These are phyloP conservation scores for Podospora conica DNA, from an alignment of 495 filamentous ascomycete genomes.

Conservation along the genomic window DNA sequence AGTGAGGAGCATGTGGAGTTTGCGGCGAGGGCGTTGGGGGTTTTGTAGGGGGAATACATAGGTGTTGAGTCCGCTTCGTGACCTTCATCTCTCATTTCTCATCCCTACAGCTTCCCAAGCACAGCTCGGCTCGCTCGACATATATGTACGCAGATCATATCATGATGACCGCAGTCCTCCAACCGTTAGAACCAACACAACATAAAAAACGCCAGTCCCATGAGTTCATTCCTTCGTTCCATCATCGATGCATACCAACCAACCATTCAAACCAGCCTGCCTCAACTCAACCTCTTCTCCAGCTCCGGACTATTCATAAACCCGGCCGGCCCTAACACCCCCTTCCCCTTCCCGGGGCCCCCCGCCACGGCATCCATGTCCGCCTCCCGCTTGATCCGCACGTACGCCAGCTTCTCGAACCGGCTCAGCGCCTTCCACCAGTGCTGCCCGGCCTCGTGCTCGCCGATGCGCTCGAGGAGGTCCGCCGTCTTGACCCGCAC, in stretches of 20 bases:
- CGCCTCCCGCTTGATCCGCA: conserved; percentile 60
- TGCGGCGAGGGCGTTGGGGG: conserved; percentile 71
- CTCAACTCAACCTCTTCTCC: conserved; percentile 14
- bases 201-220: conserved; percentile 7
- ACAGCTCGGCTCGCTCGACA: not conserved
- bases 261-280: not conserved
- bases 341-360: conserved; percentile 18
- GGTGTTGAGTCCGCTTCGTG: not conserved
- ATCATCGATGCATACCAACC: not conserved
- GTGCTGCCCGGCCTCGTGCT: conserved; percentile 85
- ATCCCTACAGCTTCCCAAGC: not conserved
- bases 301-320: not conserved
- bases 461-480: conserved; percentile 72
- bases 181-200: not conserved
- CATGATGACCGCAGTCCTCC: not conserved
- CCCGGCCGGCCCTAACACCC: not conserved
- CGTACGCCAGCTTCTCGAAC: conserved; percentile 79
- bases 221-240: conserved; percentile 2
- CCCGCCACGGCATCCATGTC: conserved; percentile 39
- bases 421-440: conserved; percentile 84
- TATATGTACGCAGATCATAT: not conserved
- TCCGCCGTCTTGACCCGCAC: conserved; percentile 73
- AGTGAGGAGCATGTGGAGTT: conserved; percentile 84
- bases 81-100: not conserved
- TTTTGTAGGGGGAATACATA: conserved; percentile 5